A percentile compares a stretch with the other conserved stretches of the same genome.
phyloP scores from a whole-genome alignment of 2,329 filamentous ascomycete genomes.

The Geosmithia putterillii region DNA sequence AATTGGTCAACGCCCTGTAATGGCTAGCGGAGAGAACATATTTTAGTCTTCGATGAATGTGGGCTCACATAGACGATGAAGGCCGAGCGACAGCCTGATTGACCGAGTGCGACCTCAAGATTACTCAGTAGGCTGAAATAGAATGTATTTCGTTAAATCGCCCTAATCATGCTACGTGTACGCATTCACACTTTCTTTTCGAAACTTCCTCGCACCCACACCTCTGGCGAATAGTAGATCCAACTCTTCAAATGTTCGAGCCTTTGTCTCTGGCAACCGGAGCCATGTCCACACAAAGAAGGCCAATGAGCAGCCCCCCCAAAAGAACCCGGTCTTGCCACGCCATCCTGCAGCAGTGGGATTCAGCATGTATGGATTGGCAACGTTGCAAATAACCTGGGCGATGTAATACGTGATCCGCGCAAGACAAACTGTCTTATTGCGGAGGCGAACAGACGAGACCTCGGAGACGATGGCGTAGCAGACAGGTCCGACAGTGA shows the following conservation, averaged over 20 bases:
- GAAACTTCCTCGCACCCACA: too few species aligned
- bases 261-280: constrained; percentile 30
- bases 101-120: too few species aligned
- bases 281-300: constrained; percentile 29
- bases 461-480: constrained; percentile 30
- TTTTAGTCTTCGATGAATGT: too few species aligned
- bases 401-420: constrained; percentile 23
- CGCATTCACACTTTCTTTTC: too few species aligned
- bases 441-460: constrained; percentile 26
- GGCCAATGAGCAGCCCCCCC: constrained; percentile 21
- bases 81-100: too few species aligned
- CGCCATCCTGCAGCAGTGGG: constrained; percentile 14
- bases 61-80: too few species aligned
- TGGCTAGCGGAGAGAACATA: too few species aligned
- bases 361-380: constrained; percentile 23
- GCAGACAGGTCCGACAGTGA: constrained; percentile 25
- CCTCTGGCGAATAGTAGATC: too few species aligned
- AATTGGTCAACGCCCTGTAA: too few species aligned
- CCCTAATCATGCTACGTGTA: too few species aligned
- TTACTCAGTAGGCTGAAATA: too few species aligned
- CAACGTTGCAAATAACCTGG: constrained; percentile 24
- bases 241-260: constrained; percentile 30
- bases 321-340: constrained; percentile 22
- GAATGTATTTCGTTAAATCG: too few species aligned
- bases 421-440: constrained; percentile 28